phyloP scores from a whole-genome alignment of 371 early-diverging fungal genomes.

The Lichtheimia ornata region DNA sequence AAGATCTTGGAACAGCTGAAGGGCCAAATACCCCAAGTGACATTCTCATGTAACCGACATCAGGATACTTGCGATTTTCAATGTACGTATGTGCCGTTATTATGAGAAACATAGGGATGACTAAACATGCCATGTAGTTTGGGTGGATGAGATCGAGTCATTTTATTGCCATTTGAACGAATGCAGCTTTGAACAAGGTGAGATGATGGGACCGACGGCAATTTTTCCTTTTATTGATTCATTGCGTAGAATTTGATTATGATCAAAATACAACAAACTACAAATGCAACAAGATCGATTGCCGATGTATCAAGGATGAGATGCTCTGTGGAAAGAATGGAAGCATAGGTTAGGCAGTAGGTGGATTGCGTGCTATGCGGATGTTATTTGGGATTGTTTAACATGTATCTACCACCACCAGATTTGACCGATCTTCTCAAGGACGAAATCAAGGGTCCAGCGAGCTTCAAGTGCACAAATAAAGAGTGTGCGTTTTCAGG shows the following conservation, averaged over 20 bases:
- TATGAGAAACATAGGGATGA: background rate
- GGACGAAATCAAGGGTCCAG: conserved; percentile 79
- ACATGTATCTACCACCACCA: conserved; percentile 8
- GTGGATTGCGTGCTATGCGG: background rate
- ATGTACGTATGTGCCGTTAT: conserved; percentile 35
- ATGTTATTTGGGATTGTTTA: background rate
- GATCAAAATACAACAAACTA: conserved; percentile 56
- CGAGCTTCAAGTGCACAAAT: conserved; percentile 64
- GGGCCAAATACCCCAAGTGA: conserved; percentile 66
- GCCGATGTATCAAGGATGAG: conserved; percentile 74
- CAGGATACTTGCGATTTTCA: conserved; percentile 66
- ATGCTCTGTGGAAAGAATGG: conserved; percentile 84
- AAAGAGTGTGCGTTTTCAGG: conserved; percentile 68
- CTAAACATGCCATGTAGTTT: conserved; percentile 43
- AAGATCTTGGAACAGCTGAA: conserved; percentile 68
- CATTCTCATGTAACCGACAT: conserved; percentile 63
- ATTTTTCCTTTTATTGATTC: background rate
- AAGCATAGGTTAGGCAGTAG: conserved; percentile 53
- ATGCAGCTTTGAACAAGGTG: conserved; percentile 63
- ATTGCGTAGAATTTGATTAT: conserved; percentile 41
- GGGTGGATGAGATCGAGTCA: conserved; percentile 77
- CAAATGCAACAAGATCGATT: conserved; percentile 67
- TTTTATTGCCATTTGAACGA: conserved; percentile 75
- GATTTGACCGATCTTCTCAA: conserved; percentile 72
- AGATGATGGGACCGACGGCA: background rate